A percentile compares a stretch with the other conserved stretches of the same genome.
Evolutionary conservation across 2,329 filamentous ascomycete species (phyloP).

Genomic region (Dothistroma pini): DNA sequence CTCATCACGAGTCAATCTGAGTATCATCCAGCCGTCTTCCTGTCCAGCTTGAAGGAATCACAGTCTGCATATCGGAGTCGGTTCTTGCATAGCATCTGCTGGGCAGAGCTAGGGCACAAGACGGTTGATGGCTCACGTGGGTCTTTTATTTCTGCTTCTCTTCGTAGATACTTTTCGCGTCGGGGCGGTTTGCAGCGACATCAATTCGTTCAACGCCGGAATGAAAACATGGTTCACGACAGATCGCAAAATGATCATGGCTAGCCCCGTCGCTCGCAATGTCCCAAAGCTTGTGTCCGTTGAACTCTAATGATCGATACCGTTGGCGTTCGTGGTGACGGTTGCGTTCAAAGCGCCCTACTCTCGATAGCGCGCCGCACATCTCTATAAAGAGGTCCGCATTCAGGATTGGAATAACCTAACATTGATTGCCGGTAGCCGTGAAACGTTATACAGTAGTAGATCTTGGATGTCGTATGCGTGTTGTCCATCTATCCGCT

Average conservation of each 20-base stretch:
- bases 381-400: constrained; percentile 4
- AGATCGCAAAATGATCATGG: not conserved
- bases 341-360: not conserved
- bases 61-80: constrained; percentile 2
- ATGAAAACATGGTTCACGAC: constrained; percentile 4
- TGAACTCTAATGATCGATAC: constrained; percentile 2
- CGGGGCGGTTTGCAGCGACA: constrained; percentile 3
- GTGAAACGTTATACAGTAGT: not conserved
- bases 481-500: not conserved
- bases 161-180: constrained; percentile 9
- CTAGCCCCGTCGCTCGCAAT: not conserved
- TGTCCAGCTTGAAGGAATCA: constrained; percentile 8
- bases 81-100: constrained; percentile 8
- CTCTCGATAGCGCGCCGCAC: constrained; percentile 1
- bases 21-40: constrained; percentile 13
- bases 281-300: not conserved
- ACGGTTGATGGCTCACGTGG: constrained; percentile 4
- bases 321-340: not conserved
- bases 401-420: not conserved
- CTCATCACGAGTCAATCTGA: constrained; percentile 11
- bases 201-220: constrained; percentile 2
- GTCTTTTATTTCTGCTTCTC: constrained; percentile 5
- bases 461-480: not conserved
- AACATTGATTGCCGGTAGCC: not conserved
- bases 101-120: constrained; percentile 5